Evolutionary conservation across 371 early-diverging fungal genomes (phyloP), one percentile per base, ranked within the genome.

Genomic region (Syncephalastrum monosporum): DNA sequence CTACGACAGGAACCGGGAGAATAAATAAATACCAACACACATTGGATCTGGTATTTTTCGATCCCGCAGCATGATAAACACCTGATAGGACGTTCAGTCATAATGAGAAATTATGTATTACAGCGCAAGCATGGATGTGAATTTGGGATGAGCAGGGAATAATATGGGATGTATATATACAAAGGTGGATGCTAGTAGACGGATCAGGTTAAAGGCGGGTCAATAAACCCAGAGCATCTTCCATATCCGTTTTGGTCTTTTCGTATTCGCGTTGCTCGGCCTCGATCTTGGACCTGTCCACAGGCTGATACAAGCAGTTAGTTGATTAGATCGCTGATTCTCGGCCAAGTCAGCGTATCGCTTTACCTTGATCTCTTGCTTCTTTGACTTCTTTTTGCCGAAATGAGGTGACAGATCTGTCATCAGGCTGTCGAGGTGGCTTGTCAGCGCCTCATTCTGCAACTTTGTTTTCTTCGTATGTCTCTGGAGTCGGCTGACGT

Each of bases 201-300:
- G 21, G 38, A 10, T n/a, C 12, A 50, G 27, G 4, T 61, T 69
- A 77, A 46, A 77, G 58, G 51, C 59, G 60, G 6, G 67, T 72
- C 53, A 78, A 56, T 27, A 74, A 57, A 24, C 64, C 68, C 41
- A 78, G 63, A 12, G 78, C 75, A 59, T 56, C 71, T 38, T 78
- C 78, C 64, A 78, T 66, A 43, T 74, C 78, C 25, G 60, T 65
- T 51, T 78, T 68, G 10, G 69, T 67, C 55, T 74, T 70, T 65
- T 78, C 78, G 47, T 72, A 78, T 23, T 63, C 44, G 38, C 58
- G 67, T 49, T 78, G 78, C 19, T 65, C 73, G 53, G 65, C 59
- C 38, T 33, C 38, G 38, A 33, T 33, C 38, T 43, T 72, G 68
- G 24, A 78, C 6, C 29, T 63, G 41, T 56, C 41, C n/a, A 56